Conservation (phyloP, 805 yeast genomes). For the Nakazawaea anatomiae region DNA sequence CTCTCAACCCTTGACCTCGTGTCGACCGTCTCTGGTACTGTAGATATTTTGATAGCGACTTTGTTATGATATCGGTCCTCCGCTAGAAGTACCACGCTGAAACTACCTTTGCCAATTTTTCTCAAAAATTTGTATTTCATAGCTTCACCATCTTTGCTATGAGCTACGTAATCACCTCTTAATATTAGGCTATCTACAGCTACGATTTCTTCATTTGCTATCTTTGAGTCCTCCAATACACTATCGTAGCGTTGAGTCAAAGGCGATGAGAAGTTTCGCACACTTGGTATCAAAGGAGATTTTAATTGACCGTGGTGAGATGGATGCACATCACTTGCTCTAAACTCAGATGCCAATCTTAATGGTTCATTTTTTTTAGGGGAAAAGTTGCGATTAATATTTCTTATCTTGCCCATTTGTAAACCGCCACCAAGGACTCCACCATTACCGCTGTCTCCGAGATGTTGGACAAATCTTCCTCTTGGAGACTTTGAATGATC, state of each 20-base stretch:
- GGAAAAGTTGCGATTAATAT: background rate
- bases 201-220: constrained; percentile 9
- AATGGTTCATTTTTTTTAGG: background rate
- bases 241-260: constrained; percentile 6
- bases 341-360: constrained; percentile 34
- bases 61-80: constrained; percentile 15
- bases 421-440: background rate
- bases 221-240: constrained; percentile 3
- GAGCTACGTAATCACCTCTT: constrained; percentile 1
- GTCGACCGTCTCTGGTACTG: constrained; percentile 28
- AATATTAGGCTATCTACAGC: constrained; percentile 1
- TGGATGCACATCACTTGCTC: constrained; percentile 16
- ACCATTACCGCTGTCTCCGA: background rate
- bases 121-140: constrained; percentile 28
- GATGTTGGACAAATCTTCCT: background rate
- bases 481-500: background rate
- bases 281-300: constrained; percentile 15
- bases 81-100: constrained; percentile 53
- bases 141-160: constrained; percentile 8
- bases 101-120: constrained; percentile 62
- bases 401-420: constrained; percentile 1
- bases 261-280: constrained; percentile 19
- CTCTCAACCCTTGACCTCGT: constrained; percentile 50
- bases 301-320: background rate
- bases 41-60: constrained; percentile 69